Evolutionary conservation across 768 basidiomycete genomes (phyloP).

Genomic region (Strobilomyces echinocephalus): DNA sequence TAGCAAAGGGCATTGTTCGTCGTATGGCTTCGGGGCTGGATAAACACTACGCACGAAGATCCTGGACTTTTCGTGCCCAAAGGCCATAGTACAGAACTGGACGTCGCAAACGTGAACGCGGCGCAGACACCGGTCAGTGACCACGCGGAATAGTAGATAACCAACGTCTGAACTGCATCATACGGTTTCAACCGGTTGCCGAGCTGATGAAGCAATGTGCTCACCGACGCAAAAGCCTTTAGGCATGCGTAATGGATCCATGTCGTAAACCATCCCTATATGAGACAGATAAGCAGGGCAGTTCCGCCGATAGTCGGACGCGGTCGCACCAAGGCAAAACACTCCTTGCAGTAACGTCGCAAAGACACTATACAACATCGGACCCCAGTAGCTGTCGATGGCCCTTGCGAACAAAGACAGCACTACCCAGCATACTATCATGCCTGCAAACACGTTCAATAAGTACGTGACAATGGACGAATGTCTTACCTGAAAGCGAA

Average conservation of each 20-base stretch:
- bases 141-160: slow-evolving; percentile 41
- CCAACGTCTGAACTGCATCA: slow-evolving; percentile 17
- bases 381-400: slow-evolving; percentile 44
- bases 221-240: slow-evolving; percentile 52
- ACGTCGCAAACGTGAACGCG: slow-evolving; percentile 44
- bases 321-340: slow-evolving; percentile 55
- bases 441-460: slow-evolving; percentile 34
- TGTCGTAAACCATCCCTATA: slow-evolving; percentile 57
- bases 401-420: slow-evolving; percentile 42
- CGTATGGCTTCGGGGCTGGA: not conserved
- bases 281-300: not conserved
- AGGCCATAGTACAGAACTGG: slow-evolving; percentile 41
- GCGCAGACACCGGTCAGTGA: slow-evolving; percentile 41
- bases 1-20: slow-evolving; percentile 17
- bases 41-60: slow-evolving; percentile 15
- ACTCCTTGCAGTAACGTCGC: slow-evolving; percentile 49
- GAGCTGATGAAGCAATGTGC: slow-evolving; percentile 7
- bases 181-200: slow-evolving; percentile 9
- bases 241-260: slow-evolving; percentile 61
- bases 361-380: slow-evolving; percentile 44
- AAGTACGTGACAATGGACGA: not conserved
- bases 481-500: slow-evolving; percentile 45
- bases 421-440: slow-evolving; percentile 46
- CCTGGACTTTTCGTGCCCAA: slow-evolving; percentile 24
- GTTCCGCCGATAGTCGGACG: not conserved